These are phyloP conservation scores for Gastrodia elata DNA, from an alignment of 106 monocot species.

Conservation along the genomic window DNA sequence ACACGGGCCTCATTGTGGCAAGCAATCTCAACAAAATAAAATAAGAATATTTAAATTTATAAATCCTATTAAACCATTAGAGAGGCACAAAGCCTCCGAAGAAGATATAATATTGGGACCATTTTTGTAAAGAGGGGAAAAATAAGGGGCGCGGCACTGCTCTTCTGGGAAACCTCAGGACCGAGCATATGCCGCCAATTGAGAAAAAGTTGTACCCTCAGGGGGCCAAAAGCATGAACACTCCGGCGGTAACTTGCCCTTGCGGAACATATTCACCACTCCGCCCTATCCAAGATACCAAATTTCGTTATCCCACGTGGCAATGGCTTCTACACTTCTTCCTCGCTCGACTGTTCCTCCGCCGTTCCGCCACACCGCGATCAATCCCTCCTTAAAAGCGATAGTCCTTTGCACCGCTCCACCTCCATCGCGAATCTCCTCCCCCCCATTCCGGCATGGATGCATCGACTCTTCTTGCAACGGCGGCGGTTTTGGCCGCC, in stretches of 20 bases:
- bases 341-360: neutral
- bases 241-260: neutral
- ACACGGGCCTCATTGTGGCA: too few species aligned
- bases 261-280: neutral
- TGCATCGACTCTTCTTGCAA: slow-evolving; percentile 8
- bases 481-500: slow-evolving; percentile 12
- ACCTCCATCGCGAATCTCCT: neutral
- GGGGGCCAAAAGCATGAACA: neutral
- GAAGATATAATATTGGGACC: too few species aligned
- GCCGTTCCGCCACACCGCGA: neutral
- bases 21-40: too few species aligned
- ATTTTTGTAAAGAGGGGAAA: too few species aligned
- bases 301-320: neutral
- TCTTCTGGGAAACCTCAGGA: too few species aligned
- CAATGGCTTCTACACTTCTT: neutral
- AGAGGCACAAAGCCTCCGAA: too few species aligned
- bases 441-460: slow-evolving; percentile 9
- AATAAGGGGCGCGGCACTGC: too few species aligned
- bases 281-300: too few species aligned
- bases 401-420: neutral
- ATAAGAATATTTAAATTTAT: too few species aligned
- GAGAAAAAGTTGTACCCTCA: neutral
- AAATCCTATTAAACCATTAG: too few species aligned
- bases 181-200: neutral
- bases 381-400: neutral